Percentiles rank a stretch among this genome's conserved stretches.
Conservation (phyloP, 2,329 filamentous ascomycete genomes). For the Fusarium foetens region DNA sequence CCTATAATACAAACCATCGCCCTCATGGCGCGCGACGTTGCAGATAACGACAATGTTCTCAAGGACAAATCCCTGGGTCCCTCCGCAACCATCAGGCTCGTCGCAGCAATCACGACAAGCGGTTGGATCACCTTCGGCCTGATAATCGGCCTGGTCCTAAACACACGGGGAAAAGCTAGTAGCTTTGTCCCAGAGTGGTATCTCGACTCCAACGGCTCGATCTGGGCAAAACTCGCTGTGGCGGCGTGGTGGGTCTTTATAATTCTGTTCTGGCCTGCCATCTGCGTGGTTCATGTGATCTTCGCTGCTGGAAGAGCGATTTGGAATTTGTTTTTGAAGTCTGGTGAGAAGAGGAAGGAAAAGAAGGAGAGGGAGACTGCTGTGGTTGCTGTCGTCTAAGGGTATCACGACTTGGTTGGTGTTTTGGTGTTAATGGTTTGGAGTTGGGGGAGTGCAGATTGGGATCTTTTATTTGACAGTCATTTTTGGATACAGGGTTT, state of each 20-base stretch:
- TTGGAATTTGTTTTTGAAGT: slow-evolving; percentile 55
- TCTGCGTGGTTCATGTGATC: slow-evolving; percentile 73
- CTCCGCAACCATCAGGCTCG: slow-evolving; percentile 31
- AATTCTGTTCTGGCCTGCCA: slow-evolving; percentile 61
- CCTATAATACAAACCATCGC: neutral
- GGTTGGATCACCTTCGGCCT: slow-evolving; percentile 48
- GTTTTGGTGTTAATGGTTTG: neutral
- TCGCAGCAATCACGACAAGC: slow-evolving; percentile 40
- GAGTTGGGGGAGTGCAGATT: neutral
- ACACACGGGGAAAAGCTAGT: slow-evolving; percentile 44
- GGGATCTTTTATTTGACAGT: neutral
- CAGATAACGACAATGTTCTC: slow-evolving; percentile 8
- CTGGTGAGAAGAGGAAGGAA: slow-evolving; percentile 53
- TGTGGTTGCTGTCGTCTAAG: slow-evolving; percentile 2
- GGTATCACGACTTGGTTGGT: neutral
- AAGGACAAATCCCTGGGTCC: slow-evolving; percentile 11
- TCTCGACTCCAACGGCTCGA: slow-evolving; percentile 40
- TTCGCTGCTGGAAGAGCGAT: slow-evolving; percentile 64
- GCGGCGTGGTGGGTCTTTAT: slow-evolving; percentile 46
- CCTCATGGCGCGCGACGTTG: neutral
- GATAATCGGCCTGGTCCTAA: slow-evolving; percentile 48
- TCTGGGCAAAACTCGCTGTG: slow-evolving; percentile 37
- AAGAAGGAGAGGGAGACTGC: neutral
- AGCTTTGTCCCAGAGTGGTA: slow-evolving; percentile 51
- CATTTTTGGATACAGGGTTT: slow-evolving; percentile 9